Evolutionary conservation across 768 basidiomycete genomes (phyloP), one percentile per base, ranked within the genome.

Genomic region (Calocera cornea): DNA sequence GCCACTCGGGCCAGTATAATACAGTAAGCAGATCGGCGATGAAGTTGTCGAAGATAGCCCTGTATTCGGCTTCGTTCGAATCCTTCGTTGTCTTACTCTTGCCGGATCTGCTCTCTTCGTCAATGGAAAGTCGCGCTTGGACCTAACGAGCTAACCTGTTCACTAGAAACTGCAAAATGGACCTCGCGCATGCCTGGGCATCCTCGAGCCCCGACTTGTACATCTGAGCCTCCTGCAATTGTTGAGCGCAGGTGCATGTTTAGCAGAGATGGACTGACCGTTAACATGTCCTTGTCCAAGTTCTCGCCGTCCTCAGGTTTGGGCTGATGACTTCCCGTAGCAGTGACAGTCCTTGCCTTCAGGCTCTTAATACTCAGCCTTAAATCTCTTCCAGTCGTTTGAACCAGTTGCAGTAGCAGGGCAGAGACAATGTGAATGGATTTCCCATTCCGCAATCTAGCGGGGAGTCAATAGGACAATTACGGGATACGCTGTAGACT

Each of bases 1-100:
- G 97, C 94, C 95, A 99, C 76, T 99, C 97, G 0, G 97, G 95
- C 86, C 91, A 91, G 74, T 89, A 94, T 5, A 97, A 79, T 22
- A 97, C 93, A 10, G 84, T 83, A 27, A 98, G 81, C 27, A 97
- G 80, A 73, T 99, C 97, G 1, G 86, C 85, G 44, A 98, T 85
- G 12, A 98, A 79, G 72, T 90, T 90, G 73, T 98, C 95, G 68
- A 98, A 89, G 41, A 98, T 92, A 0, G 87, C 81, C 64, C 93
- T 86, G 75, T 97, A 97, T 74, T 98, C 95, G 3, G 90, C 87
- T 73, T 99, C 97, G 71, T 92, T 93, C 0, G 93, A 87, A 71
- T 89, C 92, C 75, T 95, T 95, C 16, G 89, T 90, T 3, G 85
- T 79, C 72, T 94, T 95, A 12, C 87, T 86, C 76, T 91, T 95